Conservation (phyloP, 257 asterid species). For the Schizonepeta tenuifolia region DNA sequence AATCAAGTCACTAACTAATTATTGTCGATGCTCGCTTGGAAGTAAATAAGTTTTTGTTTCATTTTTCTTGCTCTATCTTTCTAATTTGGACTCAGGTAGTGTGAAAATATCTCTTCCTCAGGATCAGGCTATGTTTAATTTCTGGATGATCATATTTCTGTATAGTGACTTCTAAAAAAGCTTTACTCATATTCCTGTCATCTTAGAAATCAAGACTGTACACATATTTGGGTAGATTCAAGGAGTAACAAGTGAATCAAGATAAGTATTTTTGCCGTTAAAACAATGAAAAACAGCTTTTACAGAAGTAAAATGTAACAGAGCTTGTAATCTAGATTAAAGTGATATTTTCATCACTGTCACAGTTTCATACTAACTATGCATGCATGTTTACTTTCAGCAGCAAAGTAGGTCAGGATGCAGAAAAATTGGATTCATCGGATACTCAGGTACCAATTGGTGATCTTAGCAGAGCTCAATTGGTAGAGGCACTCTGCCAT, state of each 20-base stretch:
- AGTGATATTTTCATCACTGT: not conserved
- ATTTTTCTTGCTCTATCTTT: not conserved
- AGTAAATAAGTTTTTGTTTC: not conserved
- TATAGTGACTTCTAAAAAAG: too few species aligned
- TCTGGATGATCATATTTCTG: not conserved
- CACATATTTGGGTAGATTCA: not conserved
- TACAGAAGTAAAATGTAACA: not conserved
- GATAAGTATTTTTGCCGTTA: too few species aligned
- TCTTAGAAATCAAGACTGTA: not conserved
- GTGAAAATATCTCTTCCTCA: not conserved
- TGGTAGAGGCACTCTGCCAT: slow-evolving; percentile 72
- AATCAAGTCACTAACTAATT: not conserved
- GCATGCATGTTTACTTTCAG: slow-evolving; percentile 29
- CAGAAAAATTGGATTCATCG: slow-evolving; percentile 36
- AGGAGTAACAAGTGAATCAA: too few species aligned
- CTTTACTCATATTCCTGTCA: too few species aligned
- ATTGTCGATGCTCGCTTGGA: not conserved
- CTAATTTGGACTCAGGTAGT: not conserved
- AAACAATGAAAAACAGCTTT: too few species aligned
- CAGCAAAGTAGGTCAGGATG: slow-evolving; percentile 31
- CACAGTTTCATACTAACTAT: not conserved
- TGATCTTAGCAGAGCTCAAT: slow-evolving; percentile 50
- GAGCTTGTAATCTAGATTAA: not conserved
- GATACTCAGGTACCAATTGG: slow-evolving; percentile 29
- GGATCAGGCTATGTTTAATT: not conserved